Evolutionary conservation across 805 yeast genomes (phyloP).

Genomic region (Wickerhamomyces xylosicus): DNA sequence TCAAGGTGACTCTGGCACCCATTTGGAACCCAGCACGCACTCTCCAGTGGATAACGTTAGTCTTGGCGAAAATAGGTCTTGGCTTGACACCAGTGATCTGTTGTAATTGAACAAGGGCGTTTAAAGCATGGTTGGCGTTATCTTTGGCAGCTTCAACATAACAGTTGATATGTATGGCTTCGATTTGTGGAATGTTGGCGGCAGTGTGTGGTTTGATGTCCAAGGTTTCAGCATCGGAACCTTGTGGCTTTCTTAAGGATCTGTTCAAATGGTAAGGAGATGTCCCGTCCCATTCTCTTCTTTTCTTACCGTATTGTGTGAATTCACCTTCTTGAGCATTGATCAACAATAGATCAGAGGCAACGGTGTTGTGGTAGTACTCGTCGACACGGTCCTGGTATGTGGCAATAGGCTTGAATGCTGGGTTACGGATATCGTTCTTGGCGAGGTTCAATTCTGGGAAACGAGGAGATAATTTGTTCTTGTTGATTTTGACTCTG

Average conservation of each 20-base stretch:
- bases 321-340: conserved; percentile 60
- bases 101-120: conserved; percentile 72
- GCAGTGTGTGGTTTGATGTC: conserved; percentile 60
- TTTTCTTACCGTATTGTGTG: conserved; percentile 50
- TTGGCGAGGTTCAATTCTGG: conserved; percentile 56
- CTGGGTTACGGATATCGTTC: conserved; percentile 72
- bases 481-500: conserved; percentile 63
- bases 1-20: conserved; percentile 77
- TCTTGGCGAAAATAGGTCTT: conserved; percentile 55
- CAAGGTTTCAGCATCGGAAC: conserved; percentile 64
- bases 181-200: conserved; percentile 62
- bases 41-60: conserved; percentile 79
- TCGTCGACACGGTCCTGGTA: conserved; percentile 72
- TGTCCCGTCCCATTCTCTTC: conserved; percentile 75
- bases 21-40: conserved; percentile 80
- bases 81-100: conserved; percentile 94
- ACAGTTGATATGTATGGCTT: conserved; percentile 62
- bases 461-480: conserved; percentile 64
- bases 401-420: conserved; percentile 64
- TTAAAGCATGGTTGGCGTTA: conserved; percentile 61
- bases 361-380: conserved; percentile 64
- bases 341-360: conserved; percentile 69
- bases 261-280: conserved; percentile 88
- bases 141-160: conserved; percentile 65
- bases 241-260: conserved; percentile 65